A percentile compares a stretch with the other conserved stretches of the same genome.
phyloP scores from a whole-genome alignment of 2,329 filamentous ascomycete genomes.

The Colletotrichum gloeosporioides region DNA sequence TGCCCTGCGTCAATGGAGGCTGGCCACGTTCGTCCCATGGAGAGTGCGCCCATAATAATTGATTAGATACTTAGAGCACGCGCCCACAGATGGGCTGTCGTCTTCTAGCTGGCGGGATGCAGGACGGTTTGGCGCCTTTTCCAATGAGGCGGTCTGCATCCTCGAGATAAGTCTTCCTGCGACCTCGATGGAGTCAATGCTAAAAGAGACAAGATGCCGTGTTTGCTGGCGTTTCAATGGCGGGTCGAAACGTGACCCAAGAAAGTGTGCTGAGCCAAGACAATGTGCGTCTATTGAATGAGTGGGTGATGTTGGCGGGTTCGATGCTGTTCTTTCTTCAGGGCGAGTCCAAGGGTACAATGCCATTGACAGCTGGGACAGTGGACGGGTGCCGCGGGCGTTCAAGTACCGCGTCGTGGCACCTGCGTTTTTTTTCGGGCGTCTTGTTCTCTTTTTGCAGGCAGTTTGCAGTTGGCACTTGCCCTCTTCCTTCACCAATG shows the following conservation, averaged over 20 bases:
- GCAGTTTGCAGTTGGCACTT: neutral
- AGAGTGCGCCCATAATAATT: neutral
- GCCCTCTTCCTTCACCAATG: neutral
- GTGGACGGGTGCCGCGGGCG: neutral
- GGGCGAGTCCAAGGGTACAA: neutral
- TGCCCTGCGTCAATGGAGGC: neutral
- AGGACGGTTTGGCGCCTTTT: neutral
- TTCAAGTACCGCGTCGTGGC: neutral
- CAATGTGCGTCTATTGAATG: neutral
- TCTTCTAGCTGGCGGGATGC: neutral
- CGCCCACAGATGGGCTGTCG: neutral
- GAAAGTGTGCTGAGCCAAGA: conserved; percentile 7
- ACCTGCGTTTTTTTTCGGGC: neutral
- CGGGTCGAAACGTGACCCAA: neutral
- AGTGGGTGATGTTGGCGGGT: neutral
- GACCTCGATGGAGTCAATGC: neutral
- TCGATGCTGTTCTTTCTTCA: neutral
- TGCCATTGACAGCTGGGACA: neutral
- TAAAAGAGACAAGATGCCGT: neutral
- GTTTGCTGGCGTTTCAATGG: neutral
- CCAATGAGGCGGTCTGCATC: neutral
- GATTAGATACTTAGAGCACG: neutral
- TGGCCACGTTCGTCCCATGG: conserved; percentile 1
- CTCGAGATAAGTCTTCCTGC: neutral
- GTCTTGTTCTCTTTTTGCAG: neutral